A percentile compares a stretch with the other conserved stretches of the same genome.
Evolutionary conservation across 257 asterid genomes (phyloP).

Genomic region (Knoxia roxburghii): DNA sequence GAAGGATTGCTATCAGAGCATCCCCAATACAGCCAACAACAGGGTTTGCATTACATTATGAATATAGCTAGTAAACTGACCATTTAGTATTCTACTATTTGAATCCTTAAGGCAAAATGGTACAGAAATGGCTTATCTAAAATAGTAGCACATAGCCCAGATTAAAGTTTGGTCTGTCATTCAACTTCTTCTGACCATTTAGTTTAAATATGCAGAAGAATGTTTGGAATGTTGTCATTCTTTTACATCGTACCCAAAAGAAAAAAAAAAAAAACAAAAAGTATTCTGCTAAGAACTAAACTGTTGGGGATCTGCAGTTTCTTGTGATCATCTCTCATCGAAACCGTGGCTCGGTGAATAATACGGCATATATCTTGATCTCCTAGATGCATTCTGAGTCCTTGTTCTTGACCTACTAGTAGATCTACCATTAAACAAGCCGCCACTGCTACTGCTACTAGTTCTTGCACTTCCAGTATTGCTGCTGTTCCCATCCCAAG

Average conservation of each 20-base stretch:
- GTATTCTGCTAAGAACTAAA: background rate
- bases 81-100: too few relatives aligned
- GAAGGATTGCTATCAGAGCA: too few relatives aligned
- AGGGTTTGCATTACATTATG: too few relatives aligned
- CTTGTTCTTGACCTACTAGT: constrained; percentile 17
- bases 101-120: too few relatives aligned
- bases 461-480: constrained; percentile 28
- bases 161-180: background rate
- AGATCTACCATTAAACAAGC: constrained; percentile 12
- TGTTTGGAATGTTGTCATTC: background rate
- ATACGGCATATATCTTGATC: background rate
- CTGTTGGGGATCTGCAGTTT: too few relatives aligned
- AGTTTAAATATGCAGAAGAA: background rate
- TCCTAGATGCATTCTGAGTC: background rate
- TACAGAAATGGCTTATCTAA: too few relatives aligned
- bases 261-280: background rate
- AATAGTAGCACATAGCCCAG: background rate
- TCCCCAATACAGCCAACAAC: too few relatives aligned
- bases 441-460: constrained; percentile 7
- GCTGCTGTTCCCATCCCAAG: background rate
- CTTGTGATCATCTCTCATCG: background rate
- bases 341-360: background rate
- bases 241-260: too few relatives aligned
- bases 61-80: too few relatives aligned
- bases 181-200: background rate